phyloP scores from a whole-genome alignment of 495 filamentous ascomycete genomes.

The Penicillium macrosclerotiorum region DNA sequence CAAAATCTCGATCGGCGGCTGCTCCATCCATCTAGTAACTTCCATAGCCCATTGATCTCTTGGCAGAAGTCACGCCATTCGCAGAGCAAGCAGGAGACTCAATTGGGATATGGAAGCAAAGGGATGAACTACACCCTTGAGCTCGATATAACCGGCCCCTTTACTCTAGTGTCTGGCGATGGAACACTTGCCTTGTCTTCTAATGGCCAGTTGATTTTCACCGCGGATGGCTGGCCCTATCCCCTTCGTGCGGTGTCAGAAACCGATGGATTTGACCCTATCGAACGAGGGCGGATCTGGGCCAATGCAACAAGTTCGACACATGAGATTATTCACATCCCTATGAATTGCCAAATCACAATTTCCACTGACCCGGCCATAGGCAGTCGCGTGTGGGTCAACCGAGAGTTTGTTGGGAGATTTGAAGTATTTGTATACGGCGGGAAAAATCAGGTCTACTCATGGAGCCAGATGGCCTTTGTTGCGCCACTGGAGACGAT shows the following conservation, averaged over 20 bases:
- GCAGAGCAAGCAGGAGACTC: background rate
- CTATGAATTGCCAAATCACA: slow-evolving; percentile 15
- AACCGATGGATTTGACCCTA: slow-evolving; percentile 25
- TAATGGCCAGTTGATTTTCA: slow-evolving; percentile 37
- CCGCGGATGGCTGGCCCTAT: slow-evolving; percentile 49
- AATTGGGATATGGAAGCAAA: slow-evolving; percentile 44
- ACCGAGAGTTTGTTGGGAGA: slow-evolving; percentile 42
- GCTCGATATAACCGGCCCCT: slow-evolving; percentile 37
- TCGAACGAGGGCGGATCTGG: slow-evolving; percentile 32
- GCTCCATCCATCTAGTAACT: background rate
- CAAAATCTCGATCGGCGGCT: slow-evolving; percentile 51
- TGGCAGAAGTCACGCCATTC: slow-evolving; percentile 3
- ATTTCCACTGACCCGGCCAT: slow-evolving; percentile 37
- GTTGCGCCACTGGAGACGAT: slow-evolving; percentile 47
- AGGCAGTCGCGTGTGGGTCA: slow-evolving; percentile 48
- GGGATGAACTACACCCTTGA: slow-evolving; percentile 52
- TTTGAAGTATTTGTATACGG: slow-evolving; percentile 57
- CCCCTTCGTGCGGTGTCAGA: slow-evolving; percentile 44
- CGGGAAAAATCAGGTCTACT: slow-evolving; percentile 46
- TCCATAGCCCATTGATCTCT: background rate
- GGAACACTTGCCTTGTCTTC: slow-evolving; percentile 29
- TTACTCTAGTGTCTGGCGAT: slow-evolving; percentile 38
- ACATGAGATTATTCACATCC: slow-evolving; percentile 24
- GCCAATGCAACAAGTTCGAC: slow-evolving; percentile 27
- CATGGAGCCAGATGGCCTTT: slow-evolving; percentile 59